Conservation (phyloP, 78 protist genomes). For the Capsaspora owczarzaki region DNA sequence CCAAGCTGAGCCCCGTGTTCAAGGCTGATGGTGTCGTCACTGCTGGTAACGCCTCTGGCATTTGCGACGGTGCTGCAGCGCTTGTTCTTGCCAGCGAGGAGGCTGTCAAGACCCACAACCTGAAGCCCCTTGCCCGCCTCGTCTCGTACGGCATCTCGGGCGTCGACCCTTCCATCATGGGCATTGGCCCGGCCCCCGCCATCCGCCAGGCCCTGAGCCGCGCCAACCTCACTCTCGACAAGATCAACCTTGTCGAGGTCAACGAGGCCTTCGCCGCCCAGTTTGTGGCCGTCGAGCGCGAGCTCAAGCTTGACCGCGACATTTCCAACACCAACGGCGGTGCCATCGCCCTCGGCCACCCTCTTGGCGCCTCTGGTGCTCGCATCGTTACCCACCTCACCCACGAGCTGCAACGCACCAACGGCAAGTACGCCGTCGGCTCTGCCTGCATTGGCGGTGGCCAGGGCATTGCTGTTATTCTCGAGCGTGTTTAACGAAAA, state of each 20-base stretch:
- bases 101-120: slow-evolving; percentile 31
- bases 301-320: neutral
- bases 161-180: slow-evolving; percentile 54
- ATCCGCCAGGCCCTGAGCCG: slow-evolving; percentile 9
- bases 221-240: slow-evolving; percentile 19
- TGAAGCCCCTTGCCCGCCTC: slow-evolving; percentile 50
- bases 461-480: slow-evolving; percentile 58
- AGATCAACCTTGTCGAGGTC: slow-evolving; percentile 56
- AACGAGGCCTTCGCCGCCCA: slow-evolving; percentile 82
- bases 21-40: slow-evolving; percentile 62
- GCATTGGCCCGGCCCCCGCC: slow-evolving; percentile 55
- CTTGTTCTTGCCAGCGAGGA: slow-evolving; percentile 50
- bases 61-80: slow-evolving; percentile 69
- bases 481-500: slow-evolving; percentile 32
- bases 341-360: slow-evolving; percentile 85
- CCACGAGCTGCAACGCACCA: slow-evolving; percentile 18
- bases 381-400: slow-evolving; percentile 56
- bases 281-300: slow-evolving; percentile 31
- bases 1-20: slow-evolving; percentile 46
- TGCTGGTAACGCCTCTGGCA: slow-evolving; percentile 61
- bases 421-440: slow-evolving; percentile 43
- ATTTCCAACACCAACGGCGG: slow-evolving; percentile 73
- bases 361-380: slow-evolving; percentile 63
- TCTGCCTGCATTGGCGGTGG: slow-evolving; percentile 81
- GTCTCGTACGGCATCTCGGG: slow-evolving; percentile 30